phyloP scores from a whole-genome alignment of 2,329 filamentous ascomycete species.

The Chrysoporthe austroafricana region DNA sequence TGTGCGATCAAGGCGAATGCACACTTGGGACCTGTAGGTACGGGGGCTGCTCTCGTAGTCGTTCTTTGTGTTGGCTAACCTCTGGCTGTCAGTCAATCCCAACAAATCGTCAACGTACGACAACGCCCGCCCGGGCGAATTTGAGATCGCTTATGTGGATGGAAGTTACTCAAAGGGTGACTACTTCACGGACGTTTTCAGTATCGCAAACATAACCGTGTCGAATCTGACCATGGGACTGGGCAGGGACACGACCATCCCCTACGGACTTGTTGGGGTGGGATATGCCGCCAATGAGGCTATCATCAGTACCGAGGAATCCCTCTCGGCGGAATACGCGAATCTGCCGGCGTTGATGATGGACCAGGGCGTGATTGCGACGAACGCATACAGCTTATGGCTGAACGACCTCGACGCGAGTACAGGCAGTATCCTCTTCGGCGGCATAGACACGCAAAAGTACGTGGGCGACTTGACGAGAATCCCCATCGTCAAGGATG shows the following conservation, averaged over 20 bases:
- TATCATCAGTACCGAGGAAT: conserved; percentile 39
- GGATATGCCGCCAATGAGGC: conserved; percentile 63
- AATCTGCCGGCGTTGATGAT: conserved; percentile 70
- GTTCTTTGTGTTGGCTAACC: background rate
- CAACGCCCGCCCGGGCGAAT: conserved; percentile 47
- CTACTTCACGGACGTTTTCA: conserved; percentile 62
- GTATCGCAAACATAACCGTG: conserved; percentile 56
- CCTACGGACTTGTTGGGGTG: conserved; percentile 63
- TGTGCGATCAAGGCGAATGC: conserved; percentile 47
- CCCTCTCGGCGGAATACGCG: conserved; percentile 43
- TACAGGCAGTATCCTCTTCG: conserved; percentile 75
- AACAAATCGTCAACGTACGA: conserved; percentile 51
- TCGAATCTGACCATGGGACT: conserved; percentile 63
- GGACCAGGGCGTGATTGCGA: conserved; percentile 64
- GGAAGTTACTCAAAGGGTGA: conserved; percentile 59
- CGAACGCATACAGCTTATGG: conserved; percentile 74
- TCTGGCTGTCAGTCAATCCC: conserved; percentile 46
- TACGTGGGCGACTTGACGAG: conserved; percentile 66
- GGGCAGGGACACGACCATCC: conserved; percentile 56
- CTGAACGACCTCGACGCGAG: conserved; percentile 62
- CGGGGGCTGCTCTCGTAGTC: conserved; percentile 21
- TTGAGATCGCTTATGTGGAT: conserved; percentile 66
- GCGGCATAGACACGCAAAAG: conserved; percentile 78
- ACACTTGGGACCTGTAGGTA: conserved; percentile 52
- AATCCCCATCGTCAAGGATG: conserved; percentile 59